Conservation (phyloP, 2,329 filamentous ascomycete genomes). For the Exophiala sp. region DNA sequence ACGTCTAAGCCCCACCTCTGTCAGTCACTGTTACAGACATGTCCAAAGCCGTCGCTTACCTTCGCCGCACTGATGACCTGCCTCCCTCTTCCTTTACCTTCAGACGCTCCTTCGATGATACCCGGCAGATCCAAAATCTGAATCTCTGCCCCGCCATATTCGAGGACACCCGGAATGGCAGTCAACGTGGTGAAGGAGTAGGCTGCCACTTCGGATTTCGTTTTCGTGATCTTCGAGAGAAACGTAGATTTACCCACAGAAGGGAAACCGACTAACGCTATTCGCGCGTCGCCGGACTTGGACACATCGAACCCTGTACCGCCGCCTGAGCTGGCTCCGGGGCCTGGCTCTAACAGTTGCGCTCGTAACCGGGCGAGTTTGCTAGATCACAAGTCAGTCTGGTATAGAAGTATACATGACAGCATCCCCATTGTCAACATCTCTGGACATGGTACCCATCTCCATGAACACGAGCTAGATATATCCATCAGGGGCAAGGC, state of each 20-base stretch:
- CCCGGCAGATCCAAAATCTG: conserved; percentile 95
- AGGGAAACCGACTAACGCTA: conserved; percentile 96
- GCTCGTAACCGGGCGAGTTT: conserved; percentile 93
- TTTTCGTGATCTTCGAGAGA: conserved; percentile 97
- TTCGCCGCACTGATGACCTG: conserved; percentile 98
- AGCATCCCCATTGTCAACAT: neutral
- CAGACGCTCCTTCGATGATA: conserved; percentile 94
- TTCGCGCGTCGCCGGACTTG: conserved; percentile 93
- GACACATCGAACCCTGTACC: conserved; percentile 85
- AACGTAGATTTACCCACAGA: conserved; percentile 99
- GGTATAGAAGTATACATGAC: no score
- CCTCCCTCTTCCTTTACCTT: conserved; percentile 89
- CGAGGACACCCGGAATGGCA: conserved; percentile 91
- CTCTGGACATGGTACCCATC: neutral
- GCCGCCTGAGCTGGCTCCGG: conserved; percentile 68
- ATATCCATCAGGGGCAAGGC: neutral
- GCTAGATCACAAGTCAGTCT: conserved; percentile 47
- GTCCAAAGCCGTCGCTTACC: conserved; percentile 32
- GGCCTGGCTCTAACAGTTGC: conserved; percentile 83
- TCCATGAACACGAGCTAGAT: no score
- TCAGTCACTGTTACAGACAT: neutral
- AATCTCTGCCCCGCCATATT: conserved; percentile 96
- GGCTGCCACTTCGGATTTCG: conserved; percentile 88
- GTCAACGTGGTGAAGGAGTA: conserved; percentile 98
- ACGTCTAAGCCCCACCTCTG: conserved; percentile 12